Evolutionary conservation across 176 grass and related monocot species (phyloP).

Genomic region (Juncus inflexus): DNA sequence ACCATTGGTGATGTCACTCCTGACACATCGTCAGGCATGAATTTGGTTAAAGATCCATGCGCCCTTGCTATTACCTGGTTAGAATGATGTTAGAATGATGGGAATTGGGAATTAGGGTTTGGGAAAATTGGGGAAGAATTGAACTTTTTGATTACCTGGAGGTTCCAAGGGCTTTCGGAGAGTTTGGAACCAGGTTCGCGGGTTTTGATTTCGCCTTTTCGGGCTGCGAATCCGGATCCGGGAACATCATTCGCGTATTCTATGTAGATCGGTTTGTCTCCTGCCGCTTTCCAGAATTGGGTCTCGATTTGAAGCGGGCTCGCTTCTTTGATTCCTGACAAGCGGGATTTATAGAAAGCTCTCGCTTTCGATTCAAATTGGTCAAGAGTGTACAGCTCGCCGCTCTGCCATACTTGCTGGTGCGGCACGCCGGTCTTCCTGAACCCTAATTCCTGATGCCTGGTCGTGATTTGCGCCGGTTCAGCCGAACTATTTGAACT

Average conservation of each 20-base stretch:
- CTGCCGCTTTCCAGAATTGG: constrained; percentile 78
- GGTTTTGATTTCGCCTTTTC: constrained; percentile 38
- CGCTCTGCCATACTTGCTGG: constrained; percentile 91
- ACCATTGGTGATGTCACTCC: constrained; percentile 97
- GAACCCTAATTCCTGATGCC: constrained; percentile 67
- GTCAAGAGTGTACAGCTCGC: constrained; percentile 76
- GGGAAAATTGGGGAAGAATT: too few species aligned
- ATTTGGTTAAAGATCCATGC: constrained; percentile 77
- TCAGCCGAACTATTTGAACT: not conserved
- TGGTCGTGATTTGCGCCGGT: constrained; percentile 48
- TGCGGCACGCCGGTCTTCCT: constrained; percentile 29
- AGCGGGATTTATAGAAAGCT: constrained; percentile 50
- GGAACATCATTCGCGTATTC: constrained; percentile 98
- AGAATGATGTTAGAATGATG: not conserved
- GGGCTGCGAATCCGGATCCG: constrained; percentile 63
- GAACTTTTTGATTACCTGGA: constrained; percentile 35
- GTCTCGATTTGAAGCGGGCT: constrained; percentile 59
- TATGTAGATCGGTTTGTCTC: constrained; percentile 69
- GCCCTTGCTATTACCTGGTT: constrained; percentile 52
- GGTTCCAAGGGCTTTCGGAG: constrained; percentile 93
- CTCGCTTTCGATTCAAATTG: constrained; percentile 88
- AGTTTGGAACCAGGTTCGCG: constrained; percentile 49
- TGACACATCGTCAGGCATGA: constrained; percentile 92
- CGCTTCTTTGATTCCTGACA: constrained; percentile 53
- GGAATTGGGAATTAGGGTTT: constrained; percentile 5